Conservation (phyloP, 768 basidiomycete species). For the Leucosporidium scottii region DNA sequence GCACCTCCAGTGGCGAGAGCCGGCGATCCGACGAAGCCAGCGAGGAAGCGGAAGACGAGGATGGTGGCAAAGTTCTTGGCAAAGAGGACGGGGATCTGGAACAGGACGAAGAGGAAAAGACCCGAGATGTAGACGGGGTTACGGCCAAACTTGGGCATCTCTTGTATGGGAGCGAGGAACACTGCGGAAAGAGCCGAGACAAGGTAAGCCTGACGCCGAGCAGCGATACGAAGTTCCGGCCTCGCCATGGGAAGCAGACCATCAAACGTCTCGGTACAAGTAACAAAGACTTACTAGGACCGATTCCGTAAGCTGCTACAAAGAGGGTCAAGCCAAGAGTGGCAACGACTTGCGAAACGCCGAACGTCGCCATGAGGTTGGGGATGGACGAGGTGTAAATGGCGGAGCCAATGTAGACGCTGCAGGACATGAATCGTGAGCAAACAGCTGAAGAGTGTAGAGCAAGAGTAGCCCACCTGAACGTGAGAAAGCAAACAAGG, state of each 20-base stretch:
- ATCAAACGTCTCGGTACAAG: too few relatives aligned
- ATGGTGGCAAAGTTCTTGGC: slow-evolving; percentile 32
- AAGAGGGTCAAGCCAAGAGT: slow-evolving; percentile 40
- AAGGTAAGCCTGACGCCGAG: not conserved
- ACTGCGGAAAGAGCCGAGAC: slow-evolving; percentile 1
- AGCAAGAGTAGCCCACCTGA: not conserved
- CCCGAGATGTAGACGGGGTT: slow-evolving; percentile 42
- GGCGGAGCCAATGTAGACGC: slow-evolving; percentile 36
- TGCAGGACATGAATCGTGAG: not conserved
- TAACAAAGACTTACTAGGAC: slow-evolving; percentile 20
- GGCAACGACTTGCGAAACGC: slow-evolving; percentile 25
- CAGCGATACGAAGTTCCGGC: not conserved
- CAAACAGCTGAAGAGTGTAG: not conserved
- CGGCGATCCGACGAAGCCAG: slow-evolving; percentile 43
- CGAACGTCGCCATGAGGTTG: slow-evolving; percentile 28
- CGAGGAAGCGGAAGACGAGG: slow-evolving; percentile 40
- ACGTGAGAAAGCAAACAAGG: slow-evolving; percentile 21
- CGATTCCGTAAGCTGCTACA: slow-evolving; percentile 39
- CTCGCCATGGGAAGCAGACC: too few relatives aligned
- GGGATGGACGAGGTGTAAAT: slow-evolving; percentile 12
- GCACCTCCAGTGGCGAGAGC: slow-evolving; percentile 43
- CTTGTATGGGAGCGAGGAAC: slow-evolving; percentile 37
- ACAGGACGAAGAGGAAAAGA: slow-evolving; percentile 40
- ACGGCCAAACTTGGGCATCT: slow-evolving; percentile 43
- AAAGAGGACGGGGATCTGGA: slow-evolving; percentile 40